These are phyloP conservation scores for Eimeria maxima DNA, from an alignment of 169 alveolate species.

Conservation along the genomic window DNA sequence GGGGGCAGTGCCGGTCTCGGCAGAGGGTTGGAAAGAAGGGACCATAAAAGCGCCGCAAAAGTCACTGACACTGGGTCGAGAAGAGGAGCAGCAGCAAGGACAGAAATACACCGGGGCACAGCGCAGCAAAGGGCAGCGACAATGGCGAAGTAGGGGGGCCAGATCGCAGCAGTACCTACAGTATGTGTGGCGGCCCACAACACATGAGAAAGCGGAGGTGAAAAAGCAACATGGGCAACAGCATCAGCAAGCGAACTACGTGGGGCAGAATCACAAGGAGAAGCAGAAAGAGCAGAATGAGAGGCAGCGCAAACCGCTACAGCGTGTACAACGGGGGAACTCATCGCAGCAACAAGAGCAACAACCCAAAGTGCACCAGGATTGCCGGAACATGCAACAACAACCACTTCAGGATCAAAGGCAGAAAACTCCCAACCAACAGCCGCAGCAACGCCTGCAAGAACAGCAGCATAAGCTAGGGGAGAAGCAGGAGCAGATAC, in stretches of 20 bases:
- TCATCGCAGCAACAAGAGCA: constrained; percentile 23
- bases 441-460: neutral
- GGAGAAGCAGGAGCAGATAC: constrained; percentile 34
- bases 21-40: neutral
- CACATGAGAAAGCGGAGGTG: neutral
- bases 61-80: neutral
- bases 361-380: neutral
- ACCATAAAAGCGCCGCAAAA: neutral
- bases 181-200: constrained; percentile 30
- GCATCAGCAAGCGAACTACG: neutral
- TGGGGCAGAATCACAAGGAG: neutral
- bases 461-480: neutral
- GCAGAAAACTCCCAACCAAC: constrained; percentile 17
- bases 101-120: neutral
- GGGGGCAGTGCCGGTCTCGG: neutral
- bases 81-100: neutral
- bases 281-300: neutral
- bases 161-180: neutral
- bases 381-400: neutral
- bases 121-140: neutral
- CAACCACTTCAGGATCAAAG: neutral
- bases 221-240: neutral
- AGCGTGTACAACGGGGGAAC: neutral
- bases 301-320: neutral
- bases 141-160: neutral